Percentiles rank a stretch among this genome's conserved stretches.
These are phyloP conservation scores for Cladophialophora psammophila DNA, from an alignment of 2,329 filamentous ascomycete genomes.

Conservation along the genomic window DNA sequence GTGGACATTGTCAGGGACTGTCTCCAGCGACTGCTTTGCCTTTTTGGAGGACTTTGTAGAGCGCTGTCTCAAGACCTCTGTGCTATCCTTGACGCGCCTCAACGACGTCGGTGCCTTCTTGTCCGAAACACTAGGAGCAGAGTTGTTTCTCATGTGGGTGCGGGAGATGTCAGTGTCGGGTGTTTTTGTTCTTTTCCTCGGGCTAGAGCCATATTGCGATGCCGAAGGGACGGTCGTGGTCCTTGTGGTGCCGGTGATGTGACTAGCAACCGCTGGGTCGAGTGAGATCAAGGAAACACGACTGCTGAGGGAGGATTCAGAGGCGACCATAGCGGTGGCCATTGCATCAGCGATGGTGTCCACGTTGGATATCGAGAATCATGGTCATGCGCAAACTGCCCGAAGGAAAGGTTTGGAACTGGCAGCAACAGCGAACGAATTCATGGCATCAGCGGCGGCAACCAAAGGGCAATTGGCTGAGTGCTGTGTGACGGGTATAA, in stretches of 20 bases:
- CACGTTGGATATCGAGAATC: slow-evolving; percentile 17
- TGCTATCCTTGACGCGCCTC: slow-evolving; percentile 58
- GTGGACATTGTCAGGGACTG: slow-evolving; percentile 68
- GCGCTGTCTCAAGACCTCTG: slow-evolving; percentile 56
- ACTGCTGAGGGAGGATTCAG: slow-evolving; percentile 37
- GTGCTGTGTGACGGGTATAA: slow-evolving; percentile 14
- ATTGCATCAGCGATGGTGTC: slow-evolving; percentile 25
- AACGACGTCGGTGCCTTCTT: slow-evolving; percentile 48
- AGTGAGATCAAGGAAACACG: slow-evolving; percentile 40
- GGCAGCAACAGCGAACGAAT: slow-evolving; percentile 5
- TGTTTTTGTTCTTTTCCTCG: slow-evolving; percentile 34
- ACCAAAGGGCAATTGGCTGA: not conserved
- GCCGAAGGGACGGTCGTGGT: slow-evolving; percentile 29
- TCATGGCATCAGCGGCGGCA: slow-evolving; percentile 24
- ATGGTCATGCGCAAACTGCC: slow-evolving; percentile 29
- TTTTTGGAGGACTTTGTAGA: slow-evolving; percentile 56
- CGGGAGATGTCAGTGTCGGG: slow-evolving; percentile 31
- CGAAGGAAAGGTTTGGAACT: slow-evolving; percentile 4
- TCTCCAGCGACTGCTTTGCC: slow-evolving; percentile 64
- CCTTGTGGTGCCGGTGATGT: slow-evolving; percentile 36
- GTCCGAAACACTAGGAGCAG: slow-evolving; percentile 33
- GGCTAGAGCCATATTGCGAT: slow-evolving; percentile 38
- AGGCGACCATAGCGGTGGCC: slow-evolving; percentile 31
- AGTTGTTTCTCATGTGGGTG: slow-evolving; percentile 38
- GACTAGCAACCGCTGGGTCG: slow-evolving; percentile 41